These are phyloP conservation scores for Pseudognaphalium luteoalbum DNA, from an alignment of 129 eudicot genomes.

Conservation along the genomic window DNA sequence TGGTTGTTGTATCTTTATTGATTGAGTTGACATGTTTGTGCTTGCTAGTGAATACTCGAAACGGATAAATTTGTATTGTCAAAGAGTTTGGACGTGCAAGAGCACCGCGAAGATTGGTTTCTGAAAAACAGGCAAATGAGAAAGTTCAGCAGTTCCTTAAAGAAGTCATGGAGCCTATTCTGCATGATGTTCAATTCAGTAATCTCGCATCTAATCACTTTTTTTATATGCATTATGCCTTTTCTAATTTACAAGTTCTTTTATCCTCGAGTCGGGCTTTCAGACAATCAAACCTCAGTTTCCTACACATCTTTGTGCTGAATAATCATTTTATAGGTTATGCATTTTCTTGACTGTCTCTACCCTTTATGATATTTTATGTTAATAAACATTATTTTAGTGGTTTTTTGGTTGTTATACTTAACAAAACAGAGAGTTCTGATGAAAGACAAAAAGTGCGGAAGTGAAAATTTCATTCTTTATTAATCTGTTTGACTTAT, in stretches of 20 bases:
- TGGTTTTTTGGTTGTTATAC: not conserved
- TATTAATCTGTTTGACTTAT: too few species aligned
- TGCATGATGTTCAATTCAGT: conserved; percentile 87
- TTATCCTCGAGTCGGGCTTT: not conserved
- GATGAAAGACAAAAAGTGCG: too few species aligned
- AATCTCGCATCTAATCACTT: not conserved
- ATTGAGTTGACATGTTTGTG: conserved; percentile 11
- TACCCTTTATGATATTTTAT: not conserved
- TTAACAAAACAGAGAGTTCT: too few species aligned
- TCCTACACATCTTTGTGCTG: conserved; percentile 6
- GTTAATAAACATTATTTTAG: not conserved
- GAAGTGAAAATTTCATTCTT: too few species aligned
- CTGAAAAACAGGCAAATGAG: conserved; percentile 71
- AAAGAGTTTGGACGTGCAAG: conserved; percentile 86
- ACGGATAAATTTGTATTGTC: conserved; percentile 75
- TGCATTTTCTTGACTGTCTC: not conserved
- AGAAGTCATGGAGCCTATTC: conserved; percentile 65
- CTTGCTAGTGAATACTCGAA: conserved; percentile 65
- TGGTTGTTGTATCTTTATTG: not conserved
- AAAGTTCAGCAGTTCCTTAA: conserved; percentile 72
- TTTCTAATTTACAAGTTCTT: not conserved
- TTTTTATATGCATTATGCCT: not conserved
- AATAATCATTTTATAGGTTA: not conserved
- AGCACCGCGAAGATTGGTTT: conserved; percentile 74
- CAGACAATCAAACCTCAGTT: not conserved